Conservation (phyloP, 1,284 basidiomycete genomes). For the Tilletia indica region DNA sequence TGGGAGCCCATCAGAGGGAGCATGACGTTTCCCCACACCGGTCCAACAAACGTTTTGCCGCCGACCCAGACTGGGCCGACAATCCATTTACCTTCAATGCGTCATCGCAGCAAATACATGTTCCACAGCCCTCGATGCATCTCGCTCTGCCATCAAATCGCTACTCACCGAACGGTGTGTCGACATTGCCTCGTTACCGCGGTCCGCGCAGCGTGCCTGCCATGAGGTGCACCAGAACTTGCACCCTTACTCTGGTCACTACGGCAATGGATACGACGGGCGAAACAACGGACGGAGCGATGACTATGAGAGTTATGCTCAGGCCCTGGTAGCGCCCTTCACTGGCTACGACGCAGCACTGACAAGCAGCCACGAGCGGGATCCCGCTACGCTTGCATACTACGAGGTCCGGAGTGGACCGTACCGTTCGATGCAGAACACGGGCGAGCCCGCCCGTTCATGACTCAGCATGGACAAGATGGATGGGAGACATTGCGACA, state of each 20-base stretch:
- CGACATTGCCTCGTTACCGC: neutral
- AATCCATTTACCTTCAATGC: neutral
- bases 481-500: conserved; percentile 4
- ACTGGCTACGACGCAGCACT: conserved; percentile 1
- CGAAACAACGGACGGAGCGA: too few species aligned
- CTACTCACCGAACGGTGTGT: neutral
- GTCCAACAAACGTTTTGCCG: conserved; percentile 12
- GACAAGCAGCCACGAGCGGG: neutral
- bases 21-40: neutral
- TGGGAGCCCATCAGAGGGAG: neutral
- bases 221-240: conserved; percentile 5
- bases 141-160: neutral
- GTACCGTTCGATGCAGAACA: neutral
- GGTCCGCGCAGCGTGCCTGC: conserved; percentile 5
- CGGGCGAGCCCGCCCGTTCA: conserved; percentile 11
- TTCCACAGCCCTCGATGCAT: neutral
- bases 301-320: neutral
- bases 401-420: conserved; percentile 13
- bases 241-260: neutral
- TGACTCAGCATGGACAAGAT: conserved; percentile 4
- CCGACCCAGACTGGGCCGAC: conserved; percentile 6
- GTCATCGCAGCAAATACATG: neutral
- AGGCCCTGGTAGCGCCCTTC: conserved; percentile 9
- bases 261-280: neutral
- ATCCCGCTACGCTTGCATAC: neutral